Conservation (phyloP, 495 filamentous ascomycete genomes). For the Neurospora discreta region DNA sequence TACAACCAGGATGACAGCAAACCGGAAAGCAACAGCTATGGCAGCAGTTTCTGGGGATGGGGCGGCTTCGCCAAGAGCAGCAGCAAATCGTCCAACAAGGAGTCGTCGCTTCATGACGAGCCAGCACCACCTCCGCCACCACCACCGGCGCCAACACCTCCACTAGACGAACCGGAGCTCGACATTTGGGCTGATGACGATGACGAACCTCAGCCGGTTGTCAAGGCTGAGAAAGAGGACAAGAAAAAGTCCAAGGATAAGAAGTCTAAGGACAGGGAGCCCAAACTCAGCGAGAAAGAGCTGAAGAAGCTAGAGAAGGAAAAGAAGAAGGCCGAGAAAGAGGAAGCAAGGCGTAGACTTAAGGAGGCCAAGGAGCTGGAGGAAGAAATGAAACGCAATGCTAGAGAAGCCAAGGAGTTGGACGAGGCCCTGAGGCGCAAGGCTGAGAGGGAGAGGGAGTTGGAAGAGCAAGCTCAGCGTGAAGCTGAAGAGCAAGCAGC, state of each 20-base stretch:
- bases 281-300: slow-evolving; percentile 22
- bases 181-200: neutral
- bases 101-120: slow-evolving; percentile 11
- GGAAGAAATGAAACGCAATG: slow-evolving; percentile 14
- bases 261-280: slow-evolving; percentile 15
- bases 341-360: slow-evolving; percentile 24
- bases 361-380: slow-evolving; percentile 20
- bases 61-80: slow-evolving; percentile 25
- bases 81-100: slow-evolving; percentile 27
- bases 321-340: slow-evolving; percentile 27
- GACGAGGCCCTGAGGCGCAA: slow-evolving; percentile 12
- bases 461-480: slow-evolving; percentile 15
- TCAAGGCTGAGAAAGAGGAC: slow-evolving; percentile 12
- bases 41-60: slow-evolving; percentile 30
- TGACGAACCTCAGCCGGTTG: slow-evolving; percentile 7
- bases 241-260: slow-evolving; percentile 13
- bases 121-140: slow-evolving; percentile 12
- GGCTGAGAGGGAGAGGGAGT: slow-evolving; percentile 21
- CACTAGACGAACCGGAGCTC: neutral
- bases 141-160: slow-evolving; percentile 4
- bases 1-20: slow-evolving; percentile 28
- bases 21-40: slow-evolving; percentile 22
- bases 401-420: slow-evolving; percentile 24
- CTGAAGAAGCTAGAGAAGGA: slow-evolving; percentile 19
- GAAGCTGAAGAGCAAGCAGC: slow-evolving; percentile 23